phyloP scores from a whole-genome alignment of 345 rosid species.

The Syzygium aromaticum region DNA sequence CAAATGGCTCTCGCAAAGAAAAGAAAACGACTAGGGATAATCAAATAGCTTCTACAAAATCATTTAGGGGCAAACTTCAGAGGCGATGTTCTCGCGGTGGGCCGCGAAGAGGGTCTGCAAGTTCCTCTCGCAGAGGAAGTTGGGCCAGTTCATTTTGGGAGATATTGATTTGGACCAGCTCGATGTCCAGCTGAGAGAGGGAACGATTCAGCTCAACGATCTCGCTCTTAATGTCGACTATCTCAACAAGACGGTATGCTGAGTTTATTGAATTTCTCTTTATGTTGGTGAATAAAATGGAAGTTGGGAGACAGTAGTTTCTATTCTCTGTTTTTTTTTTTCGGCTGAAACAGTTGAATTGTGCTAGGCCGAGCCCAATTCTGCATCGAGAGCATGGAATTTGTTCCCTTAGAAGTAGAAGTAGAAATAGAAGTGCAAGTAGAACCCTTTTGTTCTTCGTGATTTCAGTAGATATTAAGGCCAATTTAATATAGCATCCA shows the following conservation, averaged over 20 bases:
- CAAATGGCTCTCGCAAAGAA: background rate
- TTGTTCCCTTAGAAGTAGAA: background rate
- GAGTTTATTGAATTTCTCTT: background rate
- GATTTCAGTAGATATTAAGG: background rate
- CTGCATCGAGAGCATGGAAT: background rate
- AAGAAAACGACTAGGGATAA: background rate
- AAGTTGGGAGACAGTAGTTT: background rate
- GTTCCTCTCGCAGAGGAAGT: slow-evolving; percentile 80
- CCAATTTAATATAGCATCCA: background rate
- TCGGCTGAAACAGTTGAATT: background rate
- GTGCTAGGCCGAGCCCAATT: background rate
- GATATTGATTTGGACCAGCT: slow-evolving; percentile 93
- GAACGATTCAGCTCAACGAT: slow-evolving; percentile 69
- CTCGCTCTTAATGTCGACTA: slow-evolving; percentile 83
- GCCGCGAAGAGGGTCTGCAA: slow-evolving; percentile 79
- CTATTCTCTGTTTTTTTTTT: background rate
- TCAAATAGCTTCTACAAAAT: background rate
- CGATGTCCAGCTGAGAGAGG: slow-evolving; percentile 77
- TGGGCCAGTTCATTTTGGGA: slow-evolving; percentile 71
- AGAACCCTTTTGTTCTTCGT: background rate
- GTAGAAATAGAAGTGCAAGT: background rate
- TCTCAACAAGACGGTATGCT: slow-evolving; percentile 56
- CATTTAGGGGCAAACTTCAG: background rate
- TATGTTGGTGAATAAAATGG: background rate
- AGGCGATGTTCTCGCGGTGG: slow-evolving; percentile 73